These are phyloP conservation scores for Globisporangium iwayamae DNA, from an alignment of 352 stramenopile genomes.

Conservation along the genomic window DNA sequence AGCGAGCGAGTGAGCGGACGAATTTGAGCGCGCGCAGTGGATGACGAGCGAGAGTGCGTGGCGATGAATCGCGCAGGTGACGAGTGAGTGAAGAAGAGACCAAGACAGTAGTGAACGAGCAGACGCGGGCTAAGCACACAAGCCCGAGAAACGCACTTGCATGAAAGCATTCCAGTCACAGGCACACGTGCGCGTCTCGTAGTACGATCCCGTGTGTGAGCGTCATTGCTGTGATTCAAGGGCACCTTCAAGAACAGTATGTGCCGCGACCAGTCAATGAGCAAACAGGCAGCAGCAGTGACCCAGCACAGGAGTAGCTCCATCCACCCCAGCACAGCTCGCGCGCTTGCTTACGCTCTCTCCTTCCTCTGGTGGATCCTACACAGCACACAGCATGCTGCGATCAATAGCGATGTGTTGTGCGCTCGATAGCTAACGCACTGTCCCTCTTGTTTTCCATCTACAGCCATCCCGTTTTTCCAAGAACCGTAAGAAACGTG, in stretches of 20 bases:
- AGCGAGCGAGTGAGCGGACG: not conserved
- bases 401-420: not conserved
- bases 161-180: not conserved
- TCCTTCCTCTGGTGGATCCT: not conserved
- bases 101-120: constrained; percentile 2
- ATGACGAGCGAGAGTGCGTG: not conserved
- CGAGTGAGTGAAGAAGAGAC: not conserved
- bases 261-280: no score
- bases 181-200: not conserved
- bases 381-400: not conserved
- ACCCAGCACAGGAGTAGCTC: not conserved
- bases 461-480: constrained; percentile 81
- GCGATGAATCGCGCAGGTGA: not conserved
- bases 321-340: not conserved
- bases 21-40: not conserved
- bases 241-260: no score
- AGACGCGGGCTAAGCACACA: not conserved
- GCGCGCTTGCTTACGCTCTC: not conserved
- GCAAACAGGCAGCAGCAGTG: not conserved
- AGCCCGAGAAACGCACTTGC: not conserved
- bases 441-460: not conserved
- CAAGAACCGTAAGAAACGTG: constrained; percentile 99
- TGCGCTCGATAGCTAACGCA: constrained; percentile 4
- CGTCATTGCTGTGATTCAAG: no score
- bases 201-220: not conserved